Conservation (phyloP, 2,329 filamentous ascomycete species). For the Diaporthe nobilis region DNA sequence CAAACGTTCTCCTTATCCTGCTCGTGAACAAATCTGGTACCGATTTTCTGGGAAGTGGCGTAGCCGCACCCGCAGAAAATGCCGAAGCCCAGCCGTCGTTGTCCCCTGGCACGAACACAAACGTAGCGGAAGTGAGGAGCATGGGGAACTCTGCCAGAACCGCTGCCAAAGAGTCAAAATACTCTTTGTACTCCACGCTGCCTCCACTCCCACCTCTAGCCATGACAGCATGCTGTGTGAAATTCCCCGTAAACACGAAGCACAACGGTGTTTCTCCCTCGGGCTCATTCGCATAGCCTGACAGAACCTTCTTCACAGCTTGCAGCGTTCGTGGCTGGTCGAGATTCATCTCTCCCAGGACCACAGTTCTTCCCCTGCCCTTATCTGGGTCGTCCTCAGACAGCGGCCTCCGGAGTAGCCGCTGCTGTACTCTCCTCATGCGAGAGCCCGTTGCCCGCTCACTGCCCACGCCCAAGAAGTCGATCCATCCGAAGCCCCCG, state of each 20-base stretch:
- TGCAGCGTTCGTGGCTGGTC: constrained; percentile 87
- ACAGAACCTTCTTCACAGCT: constrained; percentile 84
- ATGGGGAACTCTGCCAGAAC: constrained; percentile 86
- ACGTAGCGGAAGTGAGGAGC: constrained; percentile 83
- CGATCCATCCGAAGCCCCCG: constrained; percentile 95
- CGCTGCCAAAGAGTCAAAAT: constrained; percentile 89
- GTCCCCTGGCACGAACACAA: constrained; percentile 94
- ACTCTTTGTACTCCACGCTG: constrained; percentile 97
- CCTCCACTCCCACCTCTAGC: constrained; percentile 78
- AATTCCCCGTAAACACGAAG: constrained; percentile 90
- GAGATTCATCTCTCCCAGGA: constrained; percentile 88
- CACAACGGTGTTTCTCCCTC: constrained; percentile 78
- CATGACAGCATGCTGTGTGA: constrained; percentile 76
- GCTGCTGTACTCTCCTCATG: constrained; percentile 85
- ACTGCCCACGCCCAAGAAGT: constrained; percentile 92
- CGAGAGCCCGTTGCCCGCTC: constrained; percentile 85
- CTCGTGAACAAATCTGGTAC: constrained; percentile 94
- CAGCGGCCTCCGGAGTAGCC: constrained; percentile 67
- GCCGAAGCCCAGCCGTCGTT: constrained; percentile 97
- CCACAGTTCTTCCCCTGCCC: constrained; percentile 71
- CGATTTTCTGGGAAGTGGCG: constrained; percentile 76
- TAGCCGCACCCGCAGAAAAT: constrained; percentile 82
- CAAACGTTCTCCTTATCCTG: constrained; percentile 84
- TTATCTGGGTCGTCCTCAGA: constrained; percentile 50
- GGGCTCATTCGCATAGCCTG: constrained; percentile 77